Percentiles rank a stretch among this genome's conserved stretches.
These are phyloP conservation scores for Tuber calosporum DNA, from an alignment of 495 filamentous ascomycete genomes.

Conservation along the genomic window DNA sequence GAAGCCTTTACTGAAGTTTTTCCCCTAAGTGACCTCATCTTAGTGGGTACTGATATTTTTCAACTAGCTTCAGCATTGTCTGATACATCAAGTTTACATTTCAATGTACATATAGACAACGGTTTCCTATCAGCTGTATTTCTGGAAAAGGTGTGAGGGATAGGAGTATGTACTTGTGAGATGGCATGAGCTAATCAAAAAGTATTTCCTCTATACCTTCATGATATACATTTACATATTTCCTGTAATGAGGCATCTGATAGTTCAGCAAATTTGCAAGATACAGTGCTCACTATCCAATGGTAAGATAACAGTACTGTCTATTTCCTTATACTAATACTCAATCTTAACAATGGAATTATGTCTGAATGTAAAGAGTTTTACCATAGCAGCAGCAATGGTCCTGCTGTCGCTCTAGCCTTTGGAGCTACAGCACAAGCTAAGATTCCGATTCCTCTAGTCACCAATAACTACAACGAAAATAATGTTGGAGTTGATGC, in stretches of 20 bases:
- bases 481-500: no score
- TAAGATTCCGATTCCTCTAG: no score
- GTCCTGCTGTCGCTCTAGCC: constrained; percentile 13
- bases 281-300: constrained; percentile 11
- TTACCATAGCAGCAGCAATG: constrained; percentile 18
- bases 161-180: constrained; percentile 10
- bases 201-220: constrained; percentile 8
- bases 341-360: constrained; percentile 7
- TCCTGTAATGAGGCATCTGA: constrained; percentile 13
- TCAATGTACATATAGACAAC: constrained; percentile 15
- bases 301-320: constrained; percentile 23
- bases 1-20: not conserved
- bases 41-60: constrained; percentile 6
- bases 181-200: constrained; percentile 5
- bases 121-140: constrained; percentile 9
- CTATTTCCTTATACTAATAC: no score
- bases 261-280: not conserved
- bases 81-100: not conserved
- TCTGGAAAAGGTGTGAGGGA: not conserved
- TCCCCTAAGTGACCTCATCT: constrained; percentile 3
- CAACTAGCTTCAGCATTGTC: constrained; percentile 11
- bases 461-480: no score
- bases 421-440: constrained; percentile 20
- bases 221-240: constrained; percentile 9
- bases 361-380: not conserved